A percentile compares a stretch with the other conserved stretches of the same genome.
Conservation (phyloP, 2,329 filamentous ascomycete species). For the Metarhizium sp. region DNA sequence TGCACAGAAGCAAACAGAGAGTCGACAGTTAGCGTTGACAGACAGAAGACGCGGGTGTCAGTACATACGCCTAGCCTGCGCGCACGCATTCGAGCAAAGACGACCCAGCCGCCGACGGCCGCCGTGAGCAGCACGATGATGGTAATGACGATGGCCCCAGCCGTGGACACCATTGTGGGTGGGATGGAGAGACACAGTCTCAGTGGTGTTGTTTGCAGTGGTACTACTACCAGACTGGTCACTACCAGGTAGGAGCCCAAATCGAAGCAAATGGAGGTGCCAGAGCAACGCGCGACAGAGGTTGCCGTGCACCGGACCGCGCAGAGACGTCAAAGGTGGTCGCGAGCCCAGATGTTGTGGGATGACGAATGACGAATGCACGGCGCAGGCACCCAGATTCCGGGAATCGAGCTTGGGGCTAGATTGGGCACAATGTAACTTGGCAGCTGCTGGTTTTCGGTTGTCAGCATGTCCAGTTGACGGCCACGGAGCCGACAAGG, state of each 20-base stretch:
- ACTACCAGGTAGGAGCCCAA: not conserved
- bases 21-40: not conserved
- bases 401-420: not conserved
- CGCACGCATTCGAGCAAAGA: constrained; percentile 64
- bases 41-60: not conserved
- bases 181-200: not conserved
- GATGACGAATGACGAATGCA: not conserved
- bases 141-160: constrained; percentile 64
- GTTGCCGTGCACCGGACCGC: not conserved
- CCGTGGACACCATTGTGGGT: constrained; percentile 43
- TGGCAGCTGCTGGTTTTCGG: too few relatives aligned
- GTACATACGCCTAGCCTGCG: constrained; percentile 56
- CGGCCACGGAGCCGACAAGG: too few relatives aligned
- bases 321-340: not conserved
- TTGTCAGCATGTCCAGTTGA: too few relatives aligned
- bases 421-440: not conserved
- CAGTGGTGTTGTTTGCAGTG: not conserved
- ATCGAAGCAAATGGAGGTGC: not conserved
- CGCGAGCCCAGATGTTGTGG: not conserved
- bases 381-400: not conserved
- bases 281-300: not conserved
- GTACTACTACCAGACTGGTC: too few relatives aligned
- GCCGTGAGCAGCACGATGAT: constrained; percentile 52
- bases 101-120: constrained; percentile 54
- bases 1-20: not conserved